These are phyloP conservation scores for Solanum chaucha DNA, from an alignment of 257 asterid species.

Conservation along the genomic window DNA sequence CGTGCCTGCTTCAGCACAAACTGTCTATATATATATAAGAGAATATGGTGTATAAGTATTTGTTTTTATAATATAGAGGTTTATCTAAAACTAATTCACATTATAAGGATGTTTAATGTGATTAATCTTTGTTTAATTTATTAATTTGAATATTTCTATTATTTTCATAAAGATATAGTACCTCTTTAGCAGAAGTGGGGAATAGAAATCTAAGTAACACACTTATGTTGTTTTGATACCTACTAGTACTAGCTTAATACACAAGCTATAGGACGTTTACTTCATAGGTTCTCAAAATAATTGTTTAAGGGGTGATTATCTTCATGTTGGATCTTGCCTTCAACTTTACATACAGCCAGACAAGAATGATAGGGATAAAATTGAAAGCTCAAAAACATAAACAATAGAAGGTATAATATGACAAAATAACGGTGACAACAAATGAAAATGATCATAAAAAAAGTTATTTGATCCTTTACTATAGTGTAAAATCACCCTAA, in stretches of 20 bases:
- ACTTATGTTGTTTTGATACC: not conserved
- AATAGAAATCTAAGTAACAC: not conserved
- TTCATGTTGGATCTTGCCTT: constrained; percentile 14
- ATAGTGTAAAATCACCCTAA: constrained; percentile 11
- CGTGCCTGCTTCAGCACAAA: no score
- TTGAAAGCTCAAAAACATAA: not conserved
- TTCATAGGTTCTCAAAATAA: not conserved
- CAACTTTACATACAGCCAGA: constrained; percentile 2
- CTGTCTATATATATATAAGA: no score
- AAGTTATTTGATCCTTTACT: not conserved
- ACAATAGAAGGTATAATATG: not conserved
- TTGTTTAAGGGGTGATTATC: not conserved
- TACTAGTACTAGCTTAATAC: not conserved
- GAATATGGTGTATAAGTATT: not conserved
- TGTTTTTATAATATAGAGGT: not conserved
- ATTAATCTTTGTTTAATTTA: not conserved
- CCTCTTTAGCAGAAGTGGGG: not conserved
- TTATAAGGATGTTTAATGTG: not conserved
- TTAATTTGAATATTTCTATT: not conserved
- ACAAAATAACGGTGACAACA: not conserved
- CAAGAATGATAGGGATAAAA: constrained; percentile 1
- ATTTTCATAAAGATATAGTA: not conserved
- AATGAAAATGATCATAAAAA: not conserved
- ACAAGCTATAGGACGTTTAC: not conserved
- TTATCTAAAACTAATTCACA: not conserved